These are phyloP conservation scores for Ceratocystis papillata DNA, from an alignment of 2,329 filamentous ascomycete genomes.

Conservation along the genomic window DNA sequence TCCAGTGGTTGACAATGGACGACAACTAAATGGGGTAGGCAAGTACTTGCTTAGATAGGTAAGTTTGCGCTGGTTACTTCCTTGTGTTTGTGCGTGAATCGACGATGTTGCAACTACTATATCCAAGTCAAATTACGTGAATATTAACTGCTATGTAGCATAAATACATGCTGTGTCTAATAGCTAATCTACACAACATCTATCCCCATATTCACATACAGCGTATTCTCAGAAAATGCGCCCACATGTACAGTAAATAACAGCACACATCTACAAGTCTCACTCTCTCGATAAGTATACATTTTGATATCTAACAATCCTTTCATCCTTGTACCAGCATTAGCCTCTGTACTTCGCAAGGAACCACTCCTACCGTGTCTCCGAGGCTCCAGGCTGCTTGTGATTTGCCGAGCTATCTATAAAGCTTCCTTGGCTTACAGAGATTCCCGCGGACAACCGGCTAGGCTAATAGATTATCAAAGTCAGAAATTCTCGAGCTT, in stretches of 20 bases:
- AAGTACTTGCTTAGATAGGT: too few species aligned
- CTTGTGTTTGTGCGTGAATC: background rate
- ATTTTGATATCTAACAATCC: background rate
- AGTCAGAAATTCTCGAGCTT: background rate
- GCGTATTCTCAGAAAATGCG: too few species aligned
- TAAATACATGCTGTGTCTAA: background rate
- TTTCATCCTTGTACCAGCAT: slow-evolving; percentile 4
- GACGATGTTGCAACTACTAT: slow-evolving; percentile 4
- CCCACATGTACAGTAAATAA: too few species aligned
- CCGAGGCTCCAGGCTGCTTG: slow-evolving; percentile 1
- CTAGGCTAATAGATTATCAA: background rate
- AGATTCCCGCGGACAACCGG: slow-evolving; percentile 12
- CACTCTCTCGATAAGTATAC: too few species aligned
- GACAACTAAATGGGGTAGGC: background rate
- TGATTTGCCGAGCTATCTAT: background rate
- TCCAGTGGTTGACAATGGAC: slow-evolving; percentile 5
- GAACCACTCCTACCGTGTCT: slow-evolving; percentile 9
- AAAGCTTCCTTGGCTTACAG: background rate
- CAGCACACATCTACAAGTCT: background rate
- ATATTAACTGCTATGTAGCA: background rate
- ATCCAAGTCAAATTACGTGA: background rate
- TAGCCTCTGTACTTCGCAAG: background rate
- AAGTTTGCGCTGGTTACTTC: background rate
- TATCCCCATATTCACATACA: background rate
- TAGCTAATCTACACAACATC: background rate